These are phyloP conservation scores for Populus nigra DNA, from an alignment of 345 rosid genomes.

Conservation along the genomic window DNA sequence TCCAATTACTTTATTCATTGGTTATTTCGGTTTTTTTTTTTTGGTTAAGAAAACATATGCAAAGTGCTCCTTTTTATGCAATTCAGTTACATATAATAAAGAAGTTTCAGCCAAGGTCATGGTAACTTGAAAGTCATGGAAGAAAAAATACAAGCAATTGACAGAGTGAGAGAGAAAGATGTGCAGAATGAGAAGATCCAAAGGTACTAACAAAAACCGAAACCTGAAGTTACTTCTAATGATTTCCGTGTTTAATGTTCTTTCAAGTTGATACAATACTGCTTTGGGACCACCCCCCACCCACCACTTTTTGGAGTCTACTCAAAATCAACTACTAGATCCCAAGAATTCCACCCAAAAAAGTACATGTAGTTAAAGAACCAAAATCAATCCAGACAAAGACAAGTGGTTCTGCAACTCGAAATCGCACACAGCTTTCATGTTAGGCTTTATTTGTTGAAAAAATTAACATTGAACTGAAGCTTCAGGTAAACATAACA, in stretches of 20 bases:
- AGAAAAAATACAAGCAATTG: no score
- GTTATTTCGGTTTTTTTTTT: no score
- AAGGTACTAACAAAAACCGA: background rate
- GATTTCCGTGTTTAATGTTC: background rate
- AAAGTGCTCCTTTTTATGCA: no score
- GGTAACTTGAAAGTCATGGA: no score
- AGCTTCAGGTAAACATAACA: background rate
- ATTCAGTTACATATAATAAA: no score
- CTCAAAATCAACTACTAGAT: background rate
- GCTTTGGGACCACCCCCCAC: background rate
- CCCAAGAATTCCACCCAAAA: background rate
- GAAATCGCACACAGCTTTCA: background rate
- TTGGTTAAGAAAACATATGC: no score
- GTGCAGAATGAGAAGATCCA: background rate
- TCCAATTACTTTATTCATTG: no score
- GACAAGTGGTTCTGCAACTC: background rate
- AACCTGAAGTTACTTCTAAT: background rate
- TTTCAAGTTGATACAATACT: background rate
- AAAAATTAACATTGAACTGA: background rate
- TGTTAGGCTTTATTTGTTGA: no score
- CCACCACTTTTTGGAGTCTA: background rate
- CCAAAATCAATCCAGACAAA: background rate
- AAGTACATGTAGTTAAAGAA: no score
- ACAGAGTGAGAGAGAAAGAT: background rate
- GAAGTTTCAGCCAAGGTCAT: no score